Base-by-base conservation (phyloP, 257 asterid species). In the Capsicum rhomboideum region DNA sequence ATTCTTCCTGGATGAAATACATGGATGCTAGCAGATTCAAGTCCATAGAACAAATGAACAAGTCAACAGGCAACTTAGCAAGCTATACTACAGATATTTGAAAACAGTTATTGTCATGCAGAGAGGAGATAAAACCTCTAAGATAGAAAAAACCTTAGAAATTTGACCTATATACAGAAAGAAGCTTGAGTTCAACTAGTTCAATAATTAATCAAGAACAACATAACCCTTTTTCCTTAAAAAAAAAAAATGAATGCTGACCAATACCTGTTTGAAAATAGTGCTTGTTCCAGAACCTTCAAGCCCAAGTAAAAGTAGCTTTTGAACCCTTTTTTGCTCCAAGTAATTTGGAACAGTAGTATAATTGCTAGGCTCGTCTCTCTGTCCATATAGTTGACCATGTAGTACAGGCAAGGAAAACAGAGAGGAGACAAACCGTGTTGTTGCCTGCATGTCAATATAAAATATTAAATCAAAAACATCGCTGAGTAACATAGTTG, bases 271-370 rank as follows among this genome's bases (percentile, higher is more conserved):
- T 89, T 94, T 96, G 92, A 96, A 94, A 74, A 96, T 93, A 16
- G 99, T 96, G 90, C 98, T 93, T 53, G 99, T 96, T 78, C 99
- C 99, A 69, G 99, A 91, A 83, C 98, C 95, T 61, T 89, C 93
- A 58, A 91, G 97, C 34, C 99, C 99, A 50, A 96, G 90, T 84
- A 96, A 88, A 84, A 96, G 98, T 86, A 94, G 91, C 90, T 92
- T 96, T 88, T 94, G 98, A 75, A 78, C 85, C 85, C 90, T 93
- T 87, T 87, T 94, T 91, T 90, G 96, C 87, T 96, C 98, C n/a
- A 91, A 88, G 87, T 82, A 94, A 89, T 90, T 91, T 6, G 99
- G 95, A 74, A 91, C 86, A 13, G 97, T 86, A 44, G 92, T 55
- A 82, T 92, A 92, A 90, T 85, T 91, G 91, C 99, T 96, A 53